phyloP scores from a whole-genome alignment of 192 early-diverging fungal species.

The Gonapodya sp. region DNA sequence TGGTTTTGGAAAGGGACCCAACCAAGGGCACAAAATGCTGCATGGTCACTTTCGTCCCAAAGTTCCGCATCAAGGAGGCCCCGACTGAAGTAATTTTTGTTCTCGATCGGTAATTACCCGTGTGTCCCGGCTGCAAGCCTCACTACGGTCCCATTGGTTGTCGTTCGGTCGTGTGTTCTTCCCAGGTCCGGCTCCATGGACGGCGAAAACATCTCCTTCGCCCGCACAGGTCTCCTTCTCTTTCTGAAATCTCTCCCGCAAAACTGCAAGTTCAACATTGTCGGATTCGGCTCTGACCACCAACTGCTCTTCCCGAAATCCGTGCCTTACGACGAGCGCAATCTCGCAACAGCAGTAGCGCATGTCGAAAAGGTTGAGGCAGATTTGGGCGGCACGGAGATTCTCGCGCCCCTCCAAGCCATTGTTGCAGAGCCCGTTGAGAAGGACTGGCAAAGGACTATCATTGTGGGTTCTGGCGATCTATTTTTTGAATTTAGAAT shows the following conservation, averaged over 20 bases:
- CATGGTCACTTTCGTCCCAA: constrained; percentile 23
- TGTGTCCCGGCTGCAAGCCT: constrained; percentile 18
- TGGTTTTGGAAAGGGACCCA: constrained; percentile 25
- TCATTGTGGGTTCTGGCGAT: background rate
- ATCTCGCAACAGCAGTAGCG: constrained; percentile 20
- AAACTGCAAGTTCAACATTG: constrained; percentile 29
- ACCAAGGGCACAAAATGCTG: constrained; percentile 9
- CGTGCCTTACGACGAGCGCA: constrained; percentile 22
- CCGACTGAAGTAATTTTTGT: no score
- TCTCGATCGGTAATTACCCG: constrained; percentile 25
- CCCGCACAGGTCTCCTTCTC: constrained; percentile 26
- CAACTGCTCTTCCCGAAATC: constrained; percentile 26
- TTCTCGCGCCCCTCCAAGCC: constrained; percentile 22
- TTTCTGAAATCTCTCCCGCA: constrained; percentile 36
- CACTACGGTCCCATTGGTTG: constrained; percentile 28
- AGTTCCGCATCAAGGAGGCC: no score
- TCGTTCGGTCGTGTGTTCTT: constrained; percentile 39
- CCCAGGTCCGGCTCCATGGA: constrained; percentile 47
- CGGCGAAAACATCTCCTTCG: constrained; percentile 26
- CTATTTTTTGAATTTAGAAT: no score
- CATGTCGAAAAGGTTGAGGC: constrained; percentile 25
- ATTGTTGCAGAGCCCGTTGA: background rate
- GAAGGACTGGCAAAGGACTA: background rate
- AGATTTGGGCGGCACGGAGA: constrained; percentile 39
- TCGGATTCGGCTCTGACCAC: constrained; percentile 29